Percentiles rank a stretch among this genome's conserved stretches.
These are phyloP conservation scores for Ochetophila trinervis DNA, from an alignment of 306 rosid species.

Conservation along the genomic window DNA sequence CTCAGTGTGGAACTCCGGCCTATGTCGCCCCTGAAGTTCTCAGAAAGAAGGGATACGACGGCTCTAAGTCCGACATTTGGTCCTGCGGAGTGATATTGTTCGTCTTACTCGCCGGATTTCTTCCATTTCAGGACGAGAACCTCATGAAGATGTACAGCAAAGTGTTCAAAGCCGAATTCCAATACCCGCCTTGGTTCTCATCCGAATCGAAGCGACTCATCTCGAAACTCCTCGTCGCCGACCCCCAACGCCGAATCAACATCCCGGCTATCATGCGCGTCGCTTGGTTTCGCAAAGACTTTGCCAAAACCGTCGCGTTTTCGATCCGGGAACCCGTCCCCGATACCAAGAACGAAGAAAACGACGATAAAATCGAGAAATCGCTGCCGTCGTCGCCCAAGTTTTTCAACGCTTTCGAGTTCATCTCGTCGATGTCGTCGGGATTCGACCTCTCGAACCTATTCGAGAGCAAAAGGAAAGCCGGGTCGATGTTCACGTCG, in stretches of 20 bases:
- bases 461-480: slow-evolving; percentile 52
- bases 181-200: slow-evolving; percentile 69
- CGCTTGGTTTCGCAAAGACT: slow-evolving; percentile 56
- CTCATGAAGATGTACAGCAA: slow-evolving; percentile 60
- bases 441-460: slow-evolving; percentile 73
- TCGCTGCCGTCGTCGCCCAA: slow-evolving; percentile 43
- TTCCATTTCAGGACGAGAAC: slow-evolving; percentile 71
- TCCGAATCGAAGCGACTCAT: slow-evolving; percentile 52
- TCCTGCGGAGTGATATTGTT: slow-evolving; percentile 72
- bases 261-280: slow-evolving; percentile 58
- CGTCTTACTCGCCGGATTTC: slow-evolving; percentile 68
- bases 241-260: slow-evolving; percentile 48
- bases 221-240: slow-evolving; percentile 52
- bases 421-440: slow-evolving; percentile 72
- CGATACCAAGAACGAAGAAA: slow-evolving; percentile 6
- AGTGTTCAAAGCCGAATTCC: slow-evolving; percentile 57
- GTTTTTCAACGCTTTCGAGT: slow-evolving; percentile 73
- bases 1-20: slow-evolving; percentile 90
- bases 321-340: background rate
- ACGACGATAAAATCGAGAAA: background rate
- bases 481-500: slow-evolving; percentile 64
- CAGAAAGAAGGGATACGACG: slow-evolving; percentile 65
- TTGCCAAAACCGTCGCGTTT: slow-evolving; percentile 25
- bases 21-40: slow-evolving; percentile 76
- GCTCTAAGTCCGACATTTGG: slow-evolving; percentile 67